Percentiles rank a stretch among this genome's conserved stretches.
These are phyloP conservation scores for Podospora fimiseda DNA, from an alignment of 495 filamentous ascomycete genomes.

Conservation along the genomic window DNA sequence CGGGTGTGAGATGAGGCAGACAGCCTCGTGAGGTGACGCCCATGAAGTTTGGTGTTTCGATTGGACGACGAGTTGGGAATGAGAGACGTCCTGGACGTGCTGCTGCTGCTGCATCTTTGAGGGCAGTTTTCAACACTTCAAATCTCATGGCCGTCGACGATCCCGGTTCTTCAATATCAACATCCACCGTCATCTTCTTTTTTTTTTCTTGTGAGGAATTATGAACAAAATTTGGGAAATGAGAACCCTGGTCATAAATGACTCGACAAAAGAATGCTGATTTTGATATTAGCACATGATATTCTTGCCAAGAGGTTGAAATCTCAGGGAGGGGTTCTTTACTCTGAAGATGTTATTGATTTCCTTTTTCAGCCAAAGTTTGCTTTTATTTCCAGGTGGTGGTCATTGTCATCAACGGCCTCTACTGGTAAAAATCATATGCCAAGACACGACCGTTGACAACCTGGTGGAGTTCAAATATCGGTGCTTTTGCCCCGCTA, in stretches of 20 bases:
- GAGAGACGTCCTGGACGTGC: constrained; percentile 57
- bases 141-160: constrained; percentile 30
- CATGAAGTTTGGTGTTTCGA: constrained; percentile 78
- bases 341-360: too few species aligned
- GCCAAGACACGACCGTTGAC: too few species aligned
- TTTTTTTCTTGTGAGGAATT: not conserved
- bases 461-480: too few species aligned
- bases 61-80: constrained; percentile 49
- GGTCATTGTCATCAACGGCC: too few species aligned
- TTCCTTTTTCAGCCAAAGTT: not conserved
- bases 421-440: too few species aligned
- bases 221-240: too few species aligned
- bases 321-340: too few species aligned
- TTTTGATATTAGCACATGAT: too few species aligned
- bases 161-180: not conserved
- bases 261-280: too few species aligned
- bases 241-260: too few species aligned
- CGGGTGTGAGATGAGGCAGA: constrained; percentile 82
- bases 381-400: not conserved
- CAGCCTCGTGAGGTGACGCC: constrained; percentile 72
- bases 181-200: constrained; percentile 16
- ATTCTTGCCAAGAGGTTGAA: too few species aligned
- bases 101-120: constrained; percentile 28
- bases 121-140: constrained; percentile 32
- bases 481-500: not conserved